These are phyloP conservation scores for Trichoderma sp. DNA, from an alignment of 2,329 filamentous ascomycete genomes.

Conservation along the genomic window DNA sequence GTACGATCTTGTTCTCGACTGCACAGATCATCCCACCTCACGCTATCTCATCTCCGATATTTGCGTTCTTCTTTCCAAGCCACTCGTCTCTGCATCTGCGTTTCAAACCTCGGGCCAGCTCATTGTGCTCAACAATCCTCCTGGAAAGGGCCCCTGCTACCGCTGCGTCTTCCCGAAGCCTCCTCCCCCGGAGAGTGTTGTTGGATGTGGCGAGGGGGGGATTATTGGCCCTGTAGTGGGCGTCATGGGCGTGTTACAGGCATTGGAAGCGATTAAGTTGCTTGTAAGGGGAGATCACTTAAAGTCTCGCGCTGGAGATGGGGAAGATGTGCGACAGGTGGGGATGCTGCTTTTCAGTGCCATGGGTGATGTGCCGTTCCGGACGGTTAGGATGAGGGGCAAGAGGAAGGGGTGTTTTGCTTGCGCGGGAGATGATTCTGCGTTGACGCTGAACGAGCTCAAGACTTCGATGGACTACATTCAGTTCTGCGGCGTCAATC, in stretches of 20 bases:
- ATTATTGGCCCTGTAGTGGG: constrained; percentile 92
- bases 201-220: constrained; percentile 88
- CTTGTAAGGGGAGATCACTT: constrained; percentile 46
- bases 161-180: constrained; percentile 88
- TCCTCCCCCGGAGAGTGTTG: constrained; percentile 76
- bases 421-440: constrained; percentile 57
- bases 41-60: constrained; percentile 91
- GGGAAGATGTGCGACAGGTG: constrained; percentile 25
- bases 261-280: constrained; percentile 84
- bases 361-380: constrained; percentile 53
- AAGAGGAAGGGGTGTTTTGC: constrained; percentile 70
- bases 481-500: constrained; percentile 72
- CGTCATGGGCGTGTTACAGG: constrained; percentile 88
- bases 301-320: constrained; percentile 21
- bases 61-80: constrained; percentile 74
- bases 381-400: constrained; percentile 70
- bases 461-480: constrained; percentile 72
- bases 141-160: constrained; percentile 79
- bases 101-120: constrained; percentile 87
- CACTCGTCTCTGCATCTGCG: constrained; percentile 85
- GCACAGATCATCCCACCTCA: constrained; percentile 88
- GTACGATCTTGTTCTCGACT: constrained; percentile 89
- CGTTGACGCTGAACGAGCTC: constrained; percentile 61
- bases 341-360: constrained; percentile 50
- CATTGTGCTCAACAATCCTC: constrained; percentile 80